Evolutionary conservation across 2,329 filamentous ascomycete genomes (phyloP), one percentile per base, ranked within the genome.

Genomic region (Aciculosporium take): DNA sequence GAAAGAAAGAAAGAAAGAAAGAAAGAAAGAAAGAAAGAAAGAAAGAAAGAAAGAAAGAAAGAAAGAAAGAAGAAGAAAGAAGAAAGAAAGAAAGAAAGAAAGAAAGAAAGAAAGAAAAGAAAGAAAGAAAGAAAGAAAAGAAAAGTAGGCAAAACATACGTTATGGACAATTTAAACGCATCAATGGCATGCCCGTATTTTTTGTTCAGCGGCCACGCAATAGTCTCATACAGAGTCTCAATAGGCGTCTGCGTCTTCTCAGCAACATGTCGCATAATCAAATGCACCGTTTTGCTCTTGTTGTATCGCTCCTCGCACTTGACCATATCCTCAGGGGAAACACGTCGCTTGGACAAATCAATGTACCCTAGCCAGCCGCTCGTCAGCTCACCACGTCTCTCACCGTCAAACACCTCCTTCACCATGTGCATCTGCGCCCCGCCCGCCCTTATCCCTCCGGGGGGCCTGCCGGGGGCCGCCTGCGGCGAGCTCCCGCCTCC

Each of bases 271-370:
- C 89, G 82, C 84, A 98, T 89, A 65, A 98, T 95, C 41, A 86
- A 93, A 67, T 98, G 91, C 31, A 96, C 91, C 72, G 94, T 93
- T 73, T 98, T 98, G 71, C 86, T 85, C 80, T 98, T 98, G 77
- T 98, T 98, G 75, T 95, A 98, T 54, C 91, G 79, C 71, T 98
- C 91, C 63, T 98, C 91, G 62, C 93, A 98, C 70, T 95, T 95
- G 54, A 94, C 74, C 49, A 96, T 91, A 69, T 98, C 91, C 63
- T 98, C 91, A 34, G 91, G 84, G 33, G 88, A 95, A 45, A 98
- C 91, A 69, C 91, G 83, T 60, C 91, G 88, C 74, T 98, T 98
- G 48, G 87, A 94, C 61, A 98, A 70, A 81, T 98, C 91, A 57
- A 98, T 98, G 62, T 98, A 98, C 48, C 87, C 63, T 66, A 47